Conservation (phyloP, 202 grass and related monocot genomes). For the Schoenoplectus tabernaemontani region DNA sequence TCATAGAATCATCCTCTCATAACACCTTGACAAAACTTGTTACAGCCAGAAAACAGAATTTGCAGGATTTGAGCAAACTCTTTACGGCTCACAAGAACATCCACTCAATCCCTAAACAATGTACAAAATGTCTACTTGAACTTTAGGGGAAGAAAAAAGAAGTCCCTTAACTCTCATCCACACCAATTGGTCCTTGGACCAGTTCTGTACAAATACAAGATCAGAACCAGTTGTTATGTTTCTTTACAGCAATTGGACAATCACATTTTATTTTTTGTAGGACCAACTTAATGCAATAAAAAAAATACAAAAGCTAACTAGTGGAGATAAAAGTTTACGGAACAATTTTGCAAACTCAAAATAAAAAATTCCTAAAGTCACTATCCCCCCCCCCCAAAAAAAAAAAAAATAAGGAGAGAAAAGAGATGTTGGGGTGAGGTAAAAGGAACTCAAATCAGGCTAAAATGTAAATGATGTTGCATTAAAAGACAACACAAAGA, state of each 20-base stretch:
- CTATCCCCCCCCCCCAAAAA: not conserved
- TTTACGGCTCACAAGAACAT: not conserved
- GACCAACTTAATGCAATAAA: not conserved
- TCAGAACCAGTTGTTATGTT: not conserved
- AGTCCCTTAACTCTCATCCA: not conserved
- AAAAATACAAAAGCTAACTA: not conserved
- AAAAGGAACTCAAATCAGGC: not conserved
- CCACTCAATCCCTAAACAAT: not conserved
- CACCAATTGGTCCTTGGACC: not conserved
- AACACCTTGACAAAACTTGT: not conserved
- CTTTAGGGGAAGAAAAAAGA: not conserved
- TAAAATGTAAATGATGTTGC: not conserved
- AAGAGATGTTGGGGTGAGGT: not conserved
- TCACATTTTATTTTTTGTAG: no score
- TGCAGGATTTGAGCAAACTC: not conserved
- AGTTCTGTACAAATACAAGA: not conserved
- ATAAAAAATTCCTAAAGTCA: no score
- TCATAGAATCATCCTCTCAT: not conserved
- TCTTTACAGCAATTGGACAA: no score
- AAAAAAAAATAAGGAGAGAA: not conserved
- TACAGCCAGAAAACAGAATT: not conserved
- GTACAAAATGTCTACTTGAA: no score
- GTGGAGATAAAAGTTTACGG: no score
- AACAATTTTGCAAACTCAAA: no score
- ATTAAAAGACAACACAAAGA: not conserved